Evolutionary conservation across 371 early-diverging fungal genomes (phyloP).

Genomic region (Fennellomyces sp.): DNA sequence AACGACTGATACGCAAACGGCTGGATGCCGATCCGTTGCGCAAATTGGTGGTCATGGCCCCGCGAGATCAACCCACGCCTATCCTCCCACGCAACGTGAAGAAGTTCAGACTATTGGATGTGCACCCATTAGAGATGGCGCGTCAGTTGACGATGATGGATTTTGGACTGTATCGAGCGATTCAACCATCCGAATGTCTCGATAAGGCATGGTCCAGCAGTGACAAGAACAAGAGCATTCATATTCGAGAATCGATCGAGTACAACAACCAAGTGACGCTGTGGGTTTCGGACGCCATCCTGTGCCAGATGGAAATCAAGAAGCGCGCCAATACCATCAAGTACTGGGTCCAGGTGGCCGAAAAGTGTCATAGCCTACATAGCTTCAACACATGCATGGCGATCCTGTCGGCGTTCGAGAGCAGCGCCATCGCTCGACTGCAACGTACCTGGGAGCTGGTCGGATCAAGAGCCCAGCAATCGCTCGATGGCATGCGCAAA

Average conservation of each 20-base stretch:
- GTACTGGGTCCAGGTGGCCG: slow-evolving; percentile 86
- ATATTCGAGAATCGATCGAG: slow-evolving; percentile 75
- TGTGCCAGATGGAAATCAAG: slow-evolving; percentile 79
- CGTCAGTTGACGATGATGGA: slow-evolving; percentile 94
- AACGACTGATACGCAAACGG: slow-evolving; percentile 65
- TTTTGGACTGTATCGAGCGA: slow-evolving; percentile 73
- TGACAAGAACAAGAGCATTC: slow-evolving; percentile 23
- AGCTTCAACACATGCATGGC: slow-evolving; percentile 94
- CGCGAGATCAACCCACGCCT: slow-evolving; percentile 33
- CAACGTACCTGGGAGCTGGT: slow-evolving; percentile 63
- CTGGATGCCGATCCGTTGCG: slow-evolving; percentile 44
- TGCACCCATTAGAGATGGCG: slow-evolving; percentile 92
- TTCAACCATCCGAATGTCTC: slow-evolving; percentile 85
- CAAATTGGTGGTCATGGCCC: neutral
- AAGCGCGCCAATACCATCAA: slow-evolving; percentile 76
- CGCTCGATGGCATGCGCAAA: neutral
- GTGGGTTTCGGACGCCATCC: slow-evolving; percentile 86
- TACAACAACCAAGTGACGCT: slow-evolving; percentile 73
- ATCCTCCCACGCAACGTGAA: slow-evolving; percentile 70
- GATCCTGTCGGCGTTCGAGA: slow-evolving; percentile 87
- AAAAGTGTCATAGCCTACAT: slow-evolving; percentile 41
- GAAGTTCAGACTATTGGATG: slow-evolving; percentile 73
- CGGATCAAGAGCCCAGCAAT: neutral
- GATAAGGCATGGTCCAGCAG: slow-evolving; percentile 84
- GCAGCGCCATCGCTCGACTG: slow-evolving; percentile 86